Evolutionary conservation across 73 alveolate species (phyloP).

Genomic region (Tetrahymena malaccensis): DNA sequence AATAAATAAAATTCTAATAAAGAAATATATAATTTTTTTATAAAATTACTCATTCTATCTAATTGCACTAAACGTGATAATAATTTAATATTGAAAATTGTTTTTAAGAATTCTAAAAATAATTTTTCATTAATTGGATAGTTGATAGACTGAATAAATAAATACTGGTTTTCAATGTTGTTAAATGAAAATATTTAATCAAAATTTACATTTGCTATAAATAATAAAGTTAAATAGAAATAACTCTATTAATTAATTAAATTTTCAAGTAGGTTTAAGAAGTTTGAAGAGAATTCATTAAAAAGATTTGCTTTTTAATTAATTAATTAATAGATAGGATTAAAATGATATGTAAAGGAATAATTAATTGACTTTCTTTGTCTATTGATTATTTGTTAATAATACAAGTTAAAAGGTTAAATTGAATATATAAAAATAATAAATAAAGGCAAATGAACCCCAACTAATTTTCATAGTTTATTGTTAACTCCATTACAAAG

Average conservation of each 20-base stretch:
- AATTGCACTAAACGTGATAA: too few species aligned
- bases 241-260: too few species aligned
- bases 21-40: too few species aligned
- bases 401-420: not conserved
- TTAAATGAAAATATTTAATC: too few species aligned
- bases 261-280: not conserved
- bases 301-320: not conserved
- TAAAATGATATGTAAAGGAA: not conserved
- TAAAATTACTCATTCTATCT: too few species aligned
- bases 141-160: too few species aligned
- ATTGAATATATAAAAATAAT: not conserved
- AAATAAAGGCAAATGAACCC: not conserved
- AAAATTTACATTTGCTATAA: too few species aligned
- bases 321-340: not conserved
- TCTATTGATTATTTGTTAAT: not conserved
- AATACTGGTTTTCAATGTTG: too few species aligned
- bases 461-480: not conserved
- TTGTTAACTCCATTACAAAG: not conserved
- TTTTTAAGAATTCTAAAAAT: too few species aligned
- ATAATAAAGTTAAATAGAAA: not conserved
- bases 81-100: too few species aligned
- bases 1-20: too few species aligned
- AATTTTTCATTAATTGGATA: too few species aligned
- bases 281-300: not conserved
- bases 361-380: not conserved